Percentiles rank a stretch among this genome's conserved stretches.
These are phyloP conservation scores for Darksidea phi DNA, from an alignment of 495 filamentous ascomycete species.

Conservation along the genomic window DNA sequence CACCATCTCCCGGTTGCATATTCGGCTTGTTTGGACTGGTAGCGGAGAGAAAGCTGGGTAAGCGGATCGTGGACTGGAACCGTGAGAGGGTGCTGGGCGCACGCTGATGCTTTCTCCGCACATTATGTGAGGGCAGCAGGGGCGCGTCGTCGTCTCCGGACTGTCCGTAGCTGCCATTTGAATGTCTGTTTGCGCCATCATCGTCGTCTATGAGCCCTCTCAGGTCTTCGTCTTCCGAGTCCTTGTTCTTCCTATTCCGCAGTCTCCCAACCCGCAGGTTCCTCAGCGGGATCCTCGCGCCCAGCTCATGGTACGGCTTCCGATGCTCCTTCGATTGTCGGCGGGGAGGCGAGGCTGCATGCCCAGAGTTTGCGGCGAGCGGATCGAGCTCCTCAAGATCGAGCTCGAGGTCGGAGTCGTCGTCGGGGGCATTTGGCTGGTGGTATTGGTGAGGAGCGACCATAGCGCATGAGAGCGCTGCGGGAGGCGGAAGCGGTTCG, in stretches of 20 bases:
- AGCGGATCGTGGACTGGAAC: conserved; percentile 27
- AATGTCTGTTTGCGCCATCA: conserved; percentile 33
- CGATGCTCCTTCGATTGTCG: conserved; percentile 26
- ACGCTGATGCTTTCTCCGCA: conserved; percentile 15
- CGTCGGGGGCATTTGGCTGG: conserved; percentile 38
- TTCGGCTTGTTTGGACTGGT: conserved; percentile 15
- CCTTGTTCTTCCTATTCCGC: conserved; percentile 29
- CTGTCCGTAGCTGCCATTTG: conserved; percentile 33
- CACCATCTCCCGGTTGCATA: conserved; percentile 23
- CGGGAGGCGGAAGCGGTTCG: background rate
- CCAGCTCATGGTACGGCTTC: conserved; percentile 33
- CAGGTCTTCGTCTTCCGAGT: conserved; percentile 37
- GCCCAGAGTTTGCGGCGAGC: conserved; percentile 21
- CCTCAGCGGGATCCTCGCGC: conserved; percentile 42
- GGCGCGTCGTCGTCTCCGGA: conserved; percentile 41
- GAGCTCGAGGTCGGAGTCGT: conserved; percentile 41
- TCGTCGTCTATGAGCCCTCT: conserved; percentile 39
- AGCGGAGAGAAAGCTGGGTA: conserved; percentile 35
- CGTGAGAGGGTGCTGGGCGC: conserved; percentile 27
- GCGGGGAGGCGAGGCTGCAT: conserved; percentile 20
- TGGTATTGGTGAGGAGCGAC: conserved; percentile 39
- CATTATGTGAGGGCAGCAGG: conserved; percentile 27
- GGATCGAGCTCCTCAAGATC: conserved; percentile 48
- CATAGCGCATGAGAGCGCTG: conserved; percentile 40
- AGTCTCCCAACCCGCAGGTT: conserved; percentile 42